Evolutionary conservation across 2,329 filamentous ascomycete species (phyloP), one percentile per base, ranked within the genome.

Genomic region (Diaporthe sp.): DNA sequence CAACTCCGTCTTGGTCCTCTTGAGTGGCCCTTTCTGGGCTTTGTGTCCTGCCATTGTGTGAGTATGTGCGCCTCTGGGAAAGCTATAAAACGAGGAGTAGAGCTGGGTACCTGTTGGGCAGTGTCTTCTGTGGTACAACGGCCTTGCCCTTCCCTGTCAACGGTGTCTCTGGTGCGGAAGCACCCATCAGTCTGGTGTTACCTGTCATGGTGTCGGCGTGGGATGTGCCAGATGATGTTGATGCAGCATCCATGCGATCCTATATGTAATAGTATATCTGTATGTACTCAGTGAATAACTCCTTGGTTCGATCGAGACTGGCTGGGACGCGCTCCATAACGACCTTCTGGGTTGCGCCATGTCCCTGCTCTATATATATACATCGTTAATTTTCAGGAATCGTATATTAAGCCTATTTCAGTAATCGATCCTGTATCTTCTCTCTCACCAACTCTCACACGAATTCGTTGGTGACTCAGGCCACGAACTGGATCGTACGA

Each of bases 381-480:
- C 15, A 9, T 19, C 25, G 6, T 7, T 19, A 2, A 22, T 30
- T 2, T 12, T 47, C 19, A 65, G 5, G 8, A 8, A 65, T 44
- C 27, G 9, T 8, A 25, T 9, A 22, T 35, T 4, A 25, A 32
- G 8, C 25, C 6, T n/a, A 17, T 47, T 12, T 30, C 59, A 22
- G 19, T 2, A 1, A 17, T 15, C 9, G 9, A n/a, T 30, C 5
- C 7, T 37, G 13, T 8, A 68, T 6, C 30, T 19, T 0, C 35
- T 30, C 17, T 19, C n/a, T 25, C 32, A 68, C 47, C 4, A 4
- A 27, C 1, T 47, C 32, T 47, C 7, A 25, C 30, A 32, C 5
- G 27, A 53, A n/a, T 25, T 15, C 22, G 17, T 68, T 53, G 47
- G 63, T 68, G 63, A 68, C 44, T 68, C 63, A 68, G 63, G 63